Percentiles rank a stretch among this genome's conserved stretches.
phyloP scores from a whole-genome alignment of 352 stramenopile species.

The Pythium myriotylum region DNA sequence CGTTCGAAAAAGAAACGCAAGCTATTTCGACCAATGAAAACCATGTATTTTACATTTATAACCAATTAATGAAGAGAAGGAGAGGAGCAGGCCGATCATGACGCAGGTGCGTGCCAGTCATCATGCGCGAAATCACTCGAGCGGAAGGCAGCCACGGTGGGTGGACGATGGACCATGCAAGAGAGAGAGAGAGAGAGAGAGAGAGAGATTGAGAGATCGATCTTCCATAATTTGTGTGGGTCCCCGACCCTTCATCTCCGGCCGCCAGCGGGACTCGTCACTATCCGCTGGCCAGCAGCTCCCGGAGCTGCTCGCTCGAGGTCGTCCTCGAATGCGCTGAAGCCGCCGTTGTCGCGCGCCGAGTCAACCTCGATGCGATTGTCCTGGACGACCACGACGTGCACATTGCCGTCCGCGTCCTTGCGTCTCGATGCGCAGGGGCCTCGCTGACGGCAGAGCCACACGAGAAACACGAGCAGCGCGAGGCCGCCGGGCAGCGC shows the following conservation, averaged over 20 bases:
- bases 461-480: constrained; percentile 23
- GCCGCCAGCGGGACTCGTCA: neutral
- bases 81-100: too few relatives aligned
- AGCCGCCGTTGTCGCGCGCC: neutral
- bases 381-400: constrained; percentile 22
- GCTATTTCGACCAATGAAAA: constrained; percentile 5
- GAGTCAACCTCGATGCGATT: neutral
- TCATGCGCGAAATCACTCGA: constrained; percentile 1
- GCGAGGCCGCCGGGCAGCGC: constrained; percentile 22
- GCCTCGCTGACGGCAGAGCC: constrained; percentile 12
- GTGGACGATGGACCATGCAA: too few relatives aligned
- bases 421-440: neutral
- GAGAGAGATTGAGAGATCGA: too few relatives aligned
- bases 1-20: constrained; percentile 11
- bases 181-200: too few relatives aligned
- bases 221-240: too few relatives aligned
- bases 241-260: neutral
- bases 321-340: neutral
- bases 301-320: neutral
- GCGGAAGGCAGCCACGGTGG: too few relatives aligned
- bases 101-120: neutral
- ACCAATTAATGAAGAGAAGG: neutral
- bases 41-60: neutral
- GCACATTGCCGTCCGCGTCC: neutral
- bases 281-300: neutral